Conservation (phyloP, 208 protist genomes). For the Plasmodiophora brassicae region DNA sequence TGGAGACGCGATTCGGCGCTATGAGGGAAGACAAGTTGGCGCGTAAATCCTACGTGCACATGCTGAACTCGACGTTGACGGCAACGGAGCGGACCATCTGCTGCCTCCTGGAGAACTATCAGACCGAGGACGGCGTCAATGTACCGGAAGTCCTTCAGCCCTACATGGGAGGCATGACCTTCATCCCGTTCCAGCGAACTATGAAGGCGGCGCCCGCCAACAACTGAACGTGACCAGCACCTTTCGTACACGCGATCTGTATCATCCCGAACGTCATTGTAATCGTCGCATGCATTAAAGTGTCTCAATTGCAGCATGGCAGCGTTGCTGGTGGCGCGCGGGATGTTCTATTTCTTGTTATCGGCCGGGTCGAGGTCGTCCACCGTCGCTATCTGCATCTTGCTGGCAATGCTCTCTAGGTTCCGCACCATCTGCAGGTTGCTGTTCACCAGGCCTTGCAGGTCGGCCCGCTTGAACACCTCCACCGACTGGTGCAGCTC, state of each 20-base stretch:
- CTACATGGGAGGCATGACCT: slow-evolving; percentile 5
- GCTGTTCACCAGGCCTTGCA: neutral
- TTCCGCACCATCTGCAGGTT: slow-evolving; percentile 1
- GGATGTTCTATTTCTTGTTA: too few species aligned
- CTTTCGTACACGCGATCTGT: too few species aligned
- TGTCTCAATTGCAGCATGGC: too few species aligned
- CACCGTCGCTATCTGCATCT: neutral
- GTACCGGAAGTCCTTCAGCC: slow-evolving; percentile 66
- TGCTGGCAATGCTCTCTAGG: neutral
- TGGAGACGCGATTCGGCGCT: slow-evolving; percentile 35
- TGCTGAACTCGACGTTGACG: slow-evolving; percentile 92
- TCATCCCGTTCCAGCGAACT: slow-evolving; percentile 50
- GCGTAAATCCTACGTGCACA: slow-evolving; percentile 96
- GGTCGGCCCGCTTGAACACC: neutral
- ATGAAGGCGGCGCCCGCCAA: too few species aligned
- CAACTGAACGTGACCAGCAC: too few species aligned
- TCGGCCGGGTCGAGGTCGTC: neutral
- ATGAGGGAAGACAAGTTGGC: slow-evolving; percentile 42
- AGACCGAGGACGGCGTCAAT: slow-evolving; percentile 67
- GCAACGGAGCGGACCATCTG: slow-evolving; percentile 98
- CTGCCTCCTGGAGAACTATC: slow-evolving; percentile 98
- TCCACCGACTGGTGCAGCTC: neutral
- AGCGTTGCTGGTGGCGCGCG: too few species aligned
- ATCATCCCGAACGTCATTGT: too few species aligned
- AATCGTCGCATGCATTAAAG: too few species aligned